A percentile compares a stretch with the other conserved stretches of the same genome.
Conservation (phyloP, 1,139 yeast genomes). For the Eremothecium sinecaudum region DNA sequence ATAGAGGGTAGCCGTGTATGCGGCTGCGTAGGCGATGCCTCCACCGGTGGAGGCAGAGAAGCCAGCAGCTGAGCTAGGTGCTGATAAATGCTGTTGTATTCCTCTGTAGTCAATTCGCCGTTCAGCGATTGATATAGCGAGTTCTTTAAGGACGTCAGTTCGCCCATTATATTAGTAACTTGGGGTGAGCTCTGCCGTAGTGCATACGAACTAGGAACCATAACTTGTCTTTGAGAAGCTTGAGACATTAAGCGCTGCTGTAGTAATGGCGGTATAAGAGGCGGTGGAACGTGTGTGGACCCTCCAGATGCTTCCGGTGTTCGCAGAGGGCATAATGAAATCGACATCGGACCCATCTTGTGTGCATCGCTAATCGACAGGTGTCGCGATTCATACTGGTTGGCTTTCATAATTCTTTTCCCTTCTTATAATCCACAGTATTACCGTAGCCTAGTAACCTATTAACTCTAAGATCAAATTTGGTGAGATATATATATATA, state of each 20-base stretch:
- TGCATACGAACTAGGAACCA: conserved; percentile 3
- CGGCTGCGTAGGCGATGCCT: neutral
- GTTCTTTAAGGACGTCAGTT: conserved; percentile 1
- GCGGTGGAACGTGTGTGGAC: neutral
- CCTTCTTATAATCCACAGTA: too few species aligned
- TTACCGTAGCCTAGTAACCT: neutral
- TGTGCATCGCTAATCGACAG: neutral
- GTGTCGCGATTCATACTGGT: neutral
- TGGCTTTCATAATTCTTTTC: too few species aligned
- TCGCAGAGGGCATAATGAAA: conserved; percentile 3
- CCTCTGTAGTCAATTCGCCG: conserved; percentile 5
- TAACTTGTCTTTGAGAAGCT: neutral
- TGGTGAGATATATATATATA: too few species aligned
- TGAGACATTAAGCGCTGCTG: conserved; percentile 1
- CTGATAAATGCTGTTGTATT: conserved; percentile 3
- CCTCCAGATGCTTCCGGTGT: conserved; percentile 1
- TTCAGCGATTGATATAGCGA: conserved; percentile 3
- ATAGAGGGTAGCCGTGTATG: conserved; percentile 4
- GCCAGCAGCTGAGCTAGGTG: conserved; percentile 2
- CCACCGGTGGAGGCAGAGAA: conserved; percentile 2
- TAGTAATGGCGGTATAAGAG: conserved; percentile 2
- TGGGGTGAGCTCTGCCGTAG: conserved; percentile 4
- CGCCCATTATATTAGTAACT: conserved; percentile 3
- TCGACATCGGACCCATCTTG: neutral
- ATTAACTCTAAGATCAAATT: too few species aligned